Evolutionary conservation across 2,329 filamentous ascomycete species (phyloP).

Genomic region (Trichoderma simmonsii): DNA sequence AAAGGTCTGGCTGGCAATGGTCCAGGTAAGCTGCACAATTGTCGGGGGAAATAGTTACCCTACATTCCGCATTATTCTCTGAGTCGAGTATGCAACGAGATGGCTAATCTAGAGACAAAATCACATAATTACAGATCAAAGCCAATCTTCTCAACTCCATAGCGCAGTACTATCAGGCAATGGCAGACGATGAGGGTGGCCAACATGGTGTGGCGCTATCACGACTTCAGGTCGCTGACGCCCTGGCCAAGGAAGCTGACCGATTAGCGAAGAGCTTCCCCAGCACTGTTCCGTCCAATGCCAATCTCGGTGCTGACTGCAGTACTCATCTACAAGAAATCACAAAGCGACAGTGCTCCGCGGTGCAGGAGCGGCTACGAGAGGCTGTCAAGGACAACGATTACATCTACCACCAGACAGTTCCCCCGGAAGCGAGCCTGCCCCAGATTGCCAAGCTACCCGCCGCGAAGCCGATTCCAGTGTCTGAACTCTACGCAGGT

Average conservation of each 20-base stretch:
- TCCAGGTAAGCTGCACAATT: constrained; percentile 55
- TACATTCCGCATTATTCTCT: neutral
- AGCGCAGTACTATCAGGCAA: constrained; percentile 89
- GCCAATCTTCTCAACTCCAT: constrained; percentile 77
- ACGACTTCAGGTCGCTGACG: constrained; percentile 77
- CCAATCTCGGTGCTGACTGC: constrained; percentile 80
- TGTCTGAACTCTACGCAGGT: constrained; percentile 92
- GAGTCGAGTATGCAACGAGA: neutral
- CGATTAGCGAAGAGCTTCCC: constrained; percentile 78
- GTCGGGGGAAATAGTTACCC: neutral
- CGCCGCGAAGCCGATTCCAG: constrained; percentile 93
- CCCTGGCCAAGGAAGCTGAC: constrained; percentile 72
- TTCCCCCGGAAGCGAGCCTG: constrained; percentile 81
- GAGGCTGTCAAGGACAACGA: constrained; percentile 90
- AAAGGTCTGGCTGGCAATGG: constrained; percentile 83
- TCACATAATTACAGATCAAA: constrained; percentile 57
- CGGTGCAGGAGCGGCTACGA: constrained; percentile 75
- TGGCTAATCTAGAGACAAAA: neutral
- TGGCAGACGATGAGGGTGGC: constrained; percentile 85
- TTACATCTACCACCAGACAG: constrained; percentile 93
- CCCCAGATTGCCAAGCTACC: constrained; percentile 83
- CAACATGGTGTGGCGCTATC: constrained; percentile 83
- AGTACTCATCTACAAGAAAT: constrained; percentile 72
- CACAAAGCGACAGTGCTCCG: constrained; percentile 75
- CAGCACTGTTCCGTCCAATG: constrained; percentile 69